Evolutionary conservation across 108 stramenopile species (phyloP), one percentile per base, ranked within the genome.

Genomic region (Poteriospumella lacustris): DNA sequence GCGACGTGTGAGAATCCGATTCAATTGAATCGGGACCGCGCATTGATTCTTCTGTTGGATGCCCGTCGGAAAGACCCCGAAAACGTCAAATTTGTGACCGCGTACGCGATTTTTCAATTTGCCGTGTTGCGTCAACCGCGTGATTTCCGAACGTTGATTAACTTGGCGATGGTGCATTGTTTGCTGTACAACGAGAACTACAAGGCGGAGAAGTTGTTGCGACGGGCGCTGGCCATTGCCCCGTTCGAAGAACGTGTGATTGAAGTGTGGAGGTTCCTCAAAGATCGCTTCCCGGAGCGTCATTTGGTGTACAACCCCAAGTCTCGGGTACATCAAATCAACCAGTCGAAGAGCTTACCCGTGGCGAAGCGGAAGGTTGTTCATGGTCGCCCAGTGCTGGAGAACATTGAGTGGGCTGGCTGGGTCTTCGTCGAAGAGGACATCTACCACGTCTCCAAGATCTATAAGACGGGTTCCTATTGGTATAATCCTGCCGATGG

Each of bases 401-500:
- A 73, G 36, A 42, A 38, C 47, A 5, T 5, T 9, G 40, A 9
- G 42, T 73, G 70, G 70, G 70, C 70, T 52, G 70, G 70, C 43
- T 73, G 70, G 70, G 5, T 5, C 31, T 73, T 42, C 31, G 36
- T 39, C 3, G 70, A 73, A 42, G 31, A n/a, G 12, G 70, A 73
- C 41, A 3, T 5, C 29, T 24, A 34, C 60, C 33, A 34, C 29
- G 47, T 38, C 3, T 42, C n/a, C 5, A 73, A 73, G 41, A 3
- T 3, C 15, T 52, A 42, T 42, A 24, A 5, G 5, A 3, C 12
- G 28, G 70, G 12, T 19, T 5, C 43, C 3, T 73, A 73, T 56
- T 73, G 70, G 70, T 73, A 73, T 34, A 73, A 73, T 24, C 70
- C 70, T 5, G 70, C 70, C 15, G 33, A 3, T 73, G 70, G 47